Percentiles rank a stretch among this genome's conserved stretches.
Evolutionary conservation across 192 early-diverging fungal genomes (phyloP).

Genomic region (Backusella tuberculispora): DNA sequence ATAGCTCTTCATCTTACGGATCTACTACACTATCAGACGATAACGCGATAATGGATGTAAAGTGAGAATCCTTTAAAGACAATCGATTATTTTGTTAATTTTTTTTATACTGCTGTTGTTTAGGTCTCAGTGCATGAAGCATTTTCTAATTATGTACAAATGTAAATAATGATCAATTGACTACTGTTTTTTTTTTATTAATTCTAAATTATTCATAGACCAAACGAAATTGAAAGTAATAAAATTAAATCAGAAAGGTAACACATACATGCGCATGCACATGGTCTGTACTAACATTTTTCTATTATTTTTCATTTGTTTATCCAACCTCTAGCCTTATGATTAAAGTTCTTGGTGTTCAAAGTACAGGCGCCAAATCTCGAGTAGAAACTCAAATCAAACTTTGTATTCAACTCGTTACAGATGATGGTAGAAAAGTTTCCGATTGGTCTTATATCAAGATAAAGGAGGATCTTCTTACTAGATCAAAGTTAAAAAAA

Average conservation of each 20-base stretch:
- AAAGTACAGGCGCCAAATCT: slow-evolving; percentile 70
- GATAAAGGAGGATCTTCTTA: slow-evolving; percentile 83
- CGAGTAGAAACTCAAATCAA: slow-evolving; percentile 96
- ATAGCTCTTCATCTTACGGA: neutral
- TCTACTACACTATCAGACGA: neutral
- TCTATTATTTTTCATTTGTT: slow-evolving; percentile 6
- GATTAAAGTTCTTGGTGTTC: slow-evolving; percentile 48
- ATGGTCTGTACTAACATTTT: slow-evolving; percentile 9
- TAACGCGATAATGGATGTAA: neutral
- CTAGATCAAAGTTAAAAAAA: slow-evolving; percentile 37
- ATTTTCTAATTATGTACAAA: slow-evolving; percentile 16
- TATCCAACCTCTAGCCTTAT: neutral
- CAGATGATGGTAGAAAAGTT: slow-evolving; percentile 71
- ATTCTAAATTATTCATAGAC: slow-evolving; percentile 6
- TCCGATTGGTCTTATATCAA: slow-evolving; percentile 81
- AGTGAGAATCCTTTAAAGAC: neutral
- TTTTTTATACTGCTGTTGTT: neutral
- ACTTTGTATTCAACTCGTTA: slow-evolving; percentile 82
- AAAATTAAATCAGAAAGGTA: slow-evolving; percentile 15
- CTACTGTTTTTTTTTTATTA: neutral
- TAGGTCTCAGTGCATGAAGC: slow-evolving; percentile 2
- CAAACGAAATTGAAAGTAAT: slow-evolving; percentile 1
- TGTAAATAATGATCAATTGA: slow-evolving; percentile 10
- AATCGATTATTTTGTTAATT: neutral
- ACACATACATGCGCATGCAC: slow-evolving; percentile 14